Conservation (phyloP, 2,329 filamentous ascomycete species). For the Pochonia chlamydosporia region DNA sequence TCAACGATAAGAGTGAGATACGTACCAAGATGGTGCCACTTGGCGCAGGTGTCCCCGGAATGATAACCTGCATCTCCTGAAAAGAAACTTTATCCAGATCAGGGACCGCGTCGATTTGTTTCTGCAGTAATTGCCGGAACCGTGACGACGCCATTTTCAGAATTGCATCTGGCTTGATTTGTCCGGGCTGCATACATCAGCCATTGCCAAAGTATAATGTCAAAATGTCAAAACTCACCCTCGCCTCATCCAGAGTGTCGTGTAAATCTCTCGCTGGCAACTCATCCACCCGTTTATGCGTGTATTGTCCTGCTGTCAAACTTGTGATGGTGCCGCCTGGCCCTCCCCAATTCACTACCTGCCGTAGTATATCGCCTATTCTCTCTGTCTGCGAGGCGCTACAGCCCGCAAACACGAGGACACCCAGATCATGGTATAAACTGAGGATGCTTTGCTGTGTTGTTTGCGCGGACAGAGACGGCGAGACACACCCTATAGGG, state of each 20-base stretch:
- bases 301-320: slow-evolving; percentile 6
- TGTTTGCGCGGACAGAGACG: neutral
- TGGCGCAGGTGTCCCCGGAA: slow-evolving; percentile 9
- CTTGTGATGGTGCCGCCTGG: slow-evolving; percentile 7
- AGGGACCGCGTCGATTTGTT: slow-evolving; percentile 3
- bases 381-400: slow-evolving; percentile 12
- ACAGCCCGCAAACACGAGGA: slow-evolving; percentile 23
- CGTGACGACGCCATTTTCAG: slow-evolving; percentile 9
- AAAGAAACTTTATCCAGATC: slow-evolving; percentile 3
- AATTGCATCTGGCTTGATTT: slow-evolving; percentile 9
- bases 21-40: slow-evolving; percentile 10
- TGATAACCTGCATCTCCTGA: slow-evolving; percentile 9
- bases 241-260: slow-evolving; percentile 5
- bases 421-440: slow-evolving; percentile 26
- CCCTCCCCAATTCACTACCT: slow-evolving; percentile 11
- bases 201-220: neutral
- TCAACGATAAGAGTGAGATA: slow-evolving; percentile 12
- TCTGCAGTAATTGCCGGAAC: slow-evolving; percentile 7
- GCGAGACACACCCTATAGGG: slow-evolving; percentile 8
- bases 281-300: slow-evolving; percentile 2
- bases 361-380: slow-evolving; percentile 18
- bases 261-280: slow-evolving; percentile 5
- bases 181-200: slow-evolving; percentile 2
- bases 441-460: slow-evolving; percentile 7
- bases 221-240: slow-evolving; percentile 7